Conservation (phyloP, 2,329 filamentous ascomycete species). For the Malbranchea zuffiana region DNA sequence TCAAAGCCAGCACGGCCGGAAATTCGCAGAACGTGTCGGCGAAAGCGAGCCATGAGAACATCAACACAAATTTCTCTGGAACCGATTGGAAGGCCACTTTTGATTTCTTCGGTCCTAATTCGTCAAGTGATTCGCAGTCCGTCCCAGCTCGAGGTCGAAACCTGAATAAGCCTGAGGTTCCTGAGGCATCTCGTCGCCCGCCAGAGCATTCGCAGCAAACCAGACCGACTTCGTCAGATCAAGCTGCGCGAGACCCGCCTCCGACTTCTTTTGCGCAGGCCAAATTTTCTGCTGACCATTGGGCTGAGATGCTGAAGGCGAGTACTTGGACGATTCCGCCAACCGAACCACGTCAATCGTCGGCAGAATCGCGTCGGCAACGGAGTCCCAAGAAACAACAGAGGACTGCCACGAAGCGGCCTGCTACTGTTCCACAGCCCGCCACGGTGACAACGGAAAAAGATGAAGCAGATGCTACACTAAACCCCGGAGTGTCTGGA, state of each 20-base stretch:
- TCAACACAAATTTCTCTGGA: slow-evolving; percentile 33
- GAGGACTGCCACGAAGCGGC: slow-evolving; percentile 21
- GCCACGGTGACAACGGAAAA: slow-evolving; percentile 31
- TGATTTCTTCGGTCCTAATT: slow-evolving; percentile 28
- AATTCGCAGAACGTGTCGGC: not conserved
- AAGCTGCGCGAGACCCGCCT: slow-evolving; percentile 11
- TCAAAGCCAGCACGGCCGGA: too few relatives aligned
- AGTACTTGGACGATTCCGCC: slow-evolving; percentile 26
- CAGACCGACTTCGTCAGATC: slow-evolving; percentile 4
- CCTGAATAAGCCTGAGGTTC: slow-evolving; percentile 16
- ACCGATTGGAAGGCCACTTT: slow-evolving; percentile 33
- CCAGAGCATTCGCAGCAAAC: slow-evolving; percentile 4
- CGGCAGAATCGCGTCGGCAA: slow-evolving; percentile 18
- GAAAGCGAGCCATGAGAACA: slow-evolving; percentile 20
- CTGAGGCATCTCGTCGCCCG: slow-evolving; percentile 15
- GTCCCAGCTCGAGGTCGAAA: slow-evolving; percentile 18
- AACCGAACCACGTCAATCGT: slow-evolving; percentile 20
- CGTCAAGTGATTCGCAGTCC: slow-evolving; percentile 18
- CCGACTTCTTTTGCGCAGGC: slow-evolving; percentile 22
- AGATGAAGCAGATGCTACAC: slow-evolving; percentile 28
- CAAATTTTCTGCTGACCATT: slow-evolving; percentile 31
- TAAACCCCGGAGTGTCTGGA: slow-evolving; percentile 17
- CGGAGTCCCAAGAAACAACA: slow-evolving; percentile 28
- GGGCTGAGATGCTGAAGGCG: slow-evolving; percentile 29
- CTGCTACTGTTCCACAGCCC: slow-evolving; percentile 24